Conservation (phyloP, 1,284 basidiomycete species). For the Tremellales sp. region DNA sequence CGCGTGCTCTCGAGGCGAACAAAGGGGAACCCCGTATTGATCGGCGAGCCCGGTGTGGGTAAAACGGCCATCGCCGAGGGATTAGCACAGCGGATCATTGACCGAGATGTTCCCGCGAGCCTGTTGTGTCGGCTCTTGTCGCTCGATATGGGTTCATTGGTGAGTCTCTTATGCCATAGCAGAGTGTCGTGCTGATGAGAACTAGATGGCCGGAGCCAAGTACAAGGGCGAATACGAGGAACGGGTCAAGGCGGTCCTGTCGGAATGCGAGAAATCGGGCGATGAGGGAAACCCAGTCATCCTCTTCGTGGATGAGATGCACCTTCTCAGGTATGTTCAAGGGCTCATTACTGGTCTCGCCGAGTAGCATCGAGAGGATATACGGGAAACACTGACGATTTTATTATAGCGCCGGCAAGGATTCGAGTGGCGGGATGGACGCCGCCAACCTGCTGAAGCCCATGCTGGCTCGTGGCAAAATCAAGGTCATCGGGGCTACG, state of each 20-base stretch:
- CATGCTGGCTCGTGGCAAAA: slow-evolving; percentile 83
- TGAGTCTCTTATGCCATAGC: not conserved
- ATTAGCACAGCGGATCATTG: slow-evolving; percentile 91
- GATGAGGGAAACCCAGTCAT: slow-evolving; percentile 81
- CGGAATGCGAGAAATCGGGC: slow-evolving; percentile 86
- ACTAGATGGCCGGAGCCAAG: slow-evolving; percentile 55
- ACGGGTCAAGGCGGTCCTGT: slow-evolving; percentile 83
- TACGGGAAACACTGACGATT: slow-evolving; percentile 1
- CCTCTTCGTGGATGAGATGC: slow-evolving; percentile 92
- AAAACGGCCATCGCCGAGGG: slow-evolving; percentile 95
- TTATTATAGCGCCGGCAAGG: slow-evolving; percentile 27
- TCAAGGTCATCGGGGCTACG: slow-evolving; percentile 87
- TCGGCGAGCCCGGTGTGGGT: slow-evolving; percentile 82
- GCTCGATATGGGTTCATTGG: slow-evolving; percentile 74
- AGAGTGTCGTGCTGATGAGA: slow-evolving; percentile 24
- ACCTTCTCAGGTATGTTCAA: slow-evolving; percentile 78
- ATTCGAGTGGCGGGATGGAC: slow-evolving; percentile 50
- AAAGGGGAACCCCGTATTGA: slow-evolving; percentile 58
- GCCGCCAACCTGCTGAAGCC: slow-evolving; percentile 84
- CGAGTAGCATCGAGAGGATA: not conserved
- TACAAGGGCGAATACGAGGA: slow-evolving; percentile 98
- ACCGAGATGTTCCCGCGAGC: slow-evolving; percentile 88
- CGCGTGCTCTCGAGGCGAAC: slow-evolving; percentile 70
- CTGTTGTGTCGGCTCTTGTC: slow-evolving; percentile 74
- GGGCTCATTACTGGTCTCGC: not conserved